Evolutionary conservation across 2,329 filamentous ascomycete genomes (phyloP), one percentile per base, ranked within the genome.

Genomic region (Xylaria sp.): DNA sequence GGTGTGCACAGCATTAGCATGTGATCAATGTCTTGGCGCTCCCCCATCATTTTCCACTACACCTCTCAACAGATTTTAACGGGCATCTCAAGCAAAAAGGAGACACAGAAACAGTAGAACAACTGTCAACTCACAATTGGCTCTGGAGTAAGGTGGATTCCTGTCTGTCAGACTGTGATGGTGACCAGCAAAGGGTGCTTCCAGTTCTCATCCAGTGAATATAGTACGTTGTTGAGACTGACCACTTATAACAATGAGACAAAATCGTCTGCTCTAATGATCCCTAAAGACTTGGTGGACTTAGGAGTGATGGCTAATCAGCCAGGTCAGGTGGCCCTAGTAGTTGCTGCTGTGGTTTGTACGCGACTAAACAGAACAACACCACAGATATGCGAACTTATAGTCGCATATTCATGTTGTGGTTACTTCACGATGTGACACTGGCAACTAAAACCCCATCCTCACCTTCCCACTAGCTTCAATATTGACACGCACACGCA

Each of bases 21-120:
- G 59, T 70, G 65, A 68, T 20, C 42, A 38, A 28, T 54, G 51
- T 62, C 58, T 70, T 65, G 62, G 61, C 65, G 17, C 40, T 49
- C 57, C 6, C 36, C 9, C 20, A 23, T 26, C 15, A 26, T 28
- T 20, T 59, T 40, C 33, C 26, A 51, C 53, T 40, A 53, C 42
- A 58, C 31, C 51, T 44, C n/a, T 23, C 36, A 28, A 28, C 36
- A 20, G 6, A 36, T 11, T 11, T 38, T 63, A 10, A 38, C 38
- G 36, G n/a, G 31, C 17, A 23, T 63, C 20, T 15, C 38, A 62
- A 53, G 56, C 31, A 42, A 6, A 31, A 65, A 58, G 36, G 57
- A 15, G n/a, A 36, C 59, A 66, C 23, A 58, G 31, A 26, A 53
- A 65, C 36, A 23, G 28, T 23, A 28, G 58, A 60, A 51, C 62